These are phyloP conservation scores for Phialophora macrospora DNA, from an alignment of 2,329 filamentous ascomycete genomes.

Conservation along the genomic window DNA sequence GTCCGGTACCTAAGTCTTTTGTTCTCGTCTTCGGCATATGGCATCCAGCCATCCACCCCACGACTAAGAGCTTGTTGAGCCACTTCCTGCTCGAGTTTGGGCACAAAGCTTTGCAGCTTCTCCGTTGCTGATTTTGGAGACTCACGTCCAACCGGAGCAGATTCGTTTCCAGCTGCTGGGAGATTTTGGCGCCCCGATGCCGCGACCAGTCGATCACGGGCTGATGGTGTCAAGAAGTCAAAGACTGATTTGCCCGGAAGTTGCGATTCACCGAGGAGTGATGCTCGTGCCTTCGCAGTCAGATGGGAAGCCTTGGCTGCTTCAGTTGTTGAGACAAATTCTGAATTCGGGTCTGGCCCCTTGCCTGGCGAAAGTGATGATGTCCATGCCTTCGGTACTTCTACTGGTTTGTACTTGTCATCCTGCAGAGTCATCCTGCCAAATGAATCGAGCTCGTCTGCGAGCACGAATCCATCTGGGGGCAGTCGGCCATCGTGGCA, in stretches of 20 bases:
- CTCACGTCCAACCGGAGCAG: constrained; percentile 67
- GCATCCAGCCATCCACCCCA: constrained; percentile 71
- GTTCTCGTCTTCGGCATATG: constrained; percentile 79
- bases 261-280: constrained; percentile 76
- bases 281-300: constrained; percentile 76
- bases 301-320: constrained; percentile 77
- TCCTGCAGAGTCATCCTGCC: constrained; percentile 53
- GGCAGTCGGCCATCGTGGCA: constrained; percentile 75
- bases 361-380: constrained; percentile 56
- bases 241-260: constrained; percentile 94
- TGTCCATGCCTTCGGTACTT: constrained; percentile 67
- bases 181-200: constrained; percentile 77
- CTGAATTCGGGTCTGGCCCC: constrained; percentile 6
- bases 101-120: constrained; percentile 49
- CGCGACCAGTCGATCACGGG: constrained; percentile 75
- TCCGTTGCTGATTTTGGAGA: constrained; percentile 65
- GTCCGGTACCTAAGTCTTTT: constrained; percentile 81
- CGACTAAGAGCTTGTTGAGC: constrained; percentile 71
- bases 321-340: constrained; percentile 67
- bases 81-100: constrained; percentile 67
- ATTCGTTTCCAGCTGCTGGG: constrained; percentile 76
- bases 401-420: constrained; percentile 52
- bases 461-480: constrained; percentile 61
- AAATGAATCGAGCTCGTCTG: constrained; percentile 57
- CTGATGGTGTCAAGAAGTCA: constrained; percentile 80